Conservation (phyloP, 1,139 yeast species). For the Lodderomyces theae region DNA sequence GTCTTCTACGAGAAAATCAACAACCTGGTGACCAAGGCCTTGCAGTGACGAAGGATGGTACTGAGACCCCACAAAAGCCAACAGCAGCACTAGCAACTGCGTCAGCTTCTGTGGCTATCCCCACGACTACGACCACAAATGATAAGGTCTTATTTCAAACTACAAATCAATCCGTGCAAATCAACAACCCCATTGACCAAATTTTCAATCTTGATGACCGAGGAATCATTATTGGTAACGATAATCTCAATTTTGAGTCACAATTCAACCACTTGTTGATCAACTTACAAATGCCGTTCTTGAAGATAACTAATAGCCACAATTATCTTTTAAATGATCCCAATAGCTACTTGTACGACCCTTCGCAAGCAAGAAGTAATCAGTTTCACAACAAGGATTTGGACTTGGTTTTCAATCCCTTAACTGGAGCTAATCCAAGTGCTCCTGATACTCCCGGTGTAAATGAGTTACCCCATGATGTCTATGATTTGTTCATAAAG, state of each 20-base stretch:
- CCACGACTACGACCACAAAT: slow-evolving; percentile 14
- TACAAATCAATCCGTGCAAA: slow-evolving; percentile 25
- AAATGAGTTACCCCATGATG: slow-evolving; percentile 37
- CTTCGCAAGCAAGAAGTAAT: slow-evolving; percentile 39
- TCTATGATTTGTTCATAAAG: slow-evolving; percentile 45
- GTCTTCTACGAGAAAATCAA: slow-evolving; percentile 27
- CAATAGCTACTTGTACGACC: slow-evolving; percentile 43
- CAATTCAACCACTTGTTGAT: slow-evolving; percentile 48
- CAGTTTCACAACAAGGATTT: slow-evolving; percentile 41
- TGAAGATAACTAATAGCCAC: slow-evolving; percentile 48
- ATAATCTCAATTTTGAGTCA: slow-evolving; percentile 47
- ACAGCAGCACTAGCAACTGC: too few species aligned
- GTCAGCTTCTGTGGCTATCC: slow-evolving; percentile 7
- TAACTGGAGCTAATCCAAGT: slow-evolving; percentile 25
- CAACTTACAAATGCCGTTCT: slow-evolving; percentile 44
- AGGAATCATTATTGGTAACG: slow-evolving; percentile 49
- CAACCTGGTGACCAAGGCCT: not conserved
- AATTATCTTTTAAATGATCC: slow-evolving; percentile 46
- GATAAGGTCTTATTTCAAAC: slow-evolving; percentile 16
- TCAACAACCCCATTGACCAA: slow-evolving; percentile 49
- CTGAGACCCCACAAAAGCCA: slow-evolving; percentile 3
- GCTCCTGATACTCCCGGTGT: slow-evolving; percentile 9
- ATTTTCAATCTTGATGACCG: slow-evolving; percentile 45
- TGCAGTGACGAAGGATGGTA: slow-evolving; percentile 2
- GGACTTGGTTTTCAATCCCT: slow-evolving; percentile 44